These are phyloP conservation scores for Rubia occidens DNA, from an alignment of 305 asterid genomes.

Conservation along the genomic window DNA sequence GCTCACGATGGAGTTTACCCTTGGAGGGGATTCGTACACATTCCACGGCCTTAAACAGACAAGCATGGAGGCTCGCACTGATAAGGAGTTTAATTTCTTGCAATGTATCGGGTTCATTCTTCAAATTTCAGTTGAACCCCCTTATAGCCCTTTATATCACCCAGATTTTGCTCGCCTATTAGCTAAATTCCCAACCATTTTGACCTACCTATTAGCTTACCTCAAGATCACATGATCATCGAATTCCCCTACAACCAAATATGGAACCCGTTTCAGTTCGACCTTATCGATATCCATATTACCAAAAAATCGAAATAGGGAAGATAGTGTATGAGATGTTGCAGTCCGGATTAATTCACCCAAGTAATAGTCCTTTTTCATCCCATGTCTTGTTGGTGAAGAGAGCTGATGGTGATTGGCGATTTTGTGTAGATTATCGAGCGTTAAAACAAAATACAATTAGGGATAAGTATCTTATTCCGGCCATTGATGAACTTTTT, in stretches of 20 bases:
- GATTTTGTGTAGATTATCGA: background rate
- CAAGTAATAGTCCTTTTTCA: background rate
- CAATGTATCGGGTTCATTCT: too few species aligned
- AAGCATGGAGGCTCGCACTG: too few species aligned
- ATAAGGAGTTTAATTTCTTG: too few species aligned
- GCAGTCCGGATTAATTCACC: background rate
- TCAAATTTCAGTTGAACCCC: too few species aligned
- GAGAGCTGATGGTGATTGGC: background rate
- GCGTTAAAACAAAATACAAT: background rate
- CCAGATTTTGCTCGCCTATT: background rate
- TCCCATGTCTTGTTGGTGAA: background rate
- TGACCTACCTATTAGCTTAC: background rate
- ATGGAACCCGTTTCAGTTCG: background rate
- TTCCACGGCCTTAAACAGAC: too few species aligned
- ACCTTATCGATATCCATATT: background rate
- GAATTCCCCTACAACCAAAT: background rate
- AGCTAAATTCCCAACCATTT: background rate
- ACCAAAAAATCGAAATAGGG: background rate
- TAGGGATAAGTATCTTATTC: background rate
- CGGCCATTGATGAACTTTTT: background rate
- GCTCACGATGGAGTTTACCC: too few species aligned
- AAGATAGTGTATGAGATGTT: too few species aligned
- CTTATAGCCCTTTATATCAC: too few species aligned
- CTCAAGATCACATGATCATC: background rate
- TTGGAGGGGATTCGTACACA: too few species aligned